Base-by-base conservation (phyloP, 768 basidiomycete species). In the Russula lepida region DNA sequence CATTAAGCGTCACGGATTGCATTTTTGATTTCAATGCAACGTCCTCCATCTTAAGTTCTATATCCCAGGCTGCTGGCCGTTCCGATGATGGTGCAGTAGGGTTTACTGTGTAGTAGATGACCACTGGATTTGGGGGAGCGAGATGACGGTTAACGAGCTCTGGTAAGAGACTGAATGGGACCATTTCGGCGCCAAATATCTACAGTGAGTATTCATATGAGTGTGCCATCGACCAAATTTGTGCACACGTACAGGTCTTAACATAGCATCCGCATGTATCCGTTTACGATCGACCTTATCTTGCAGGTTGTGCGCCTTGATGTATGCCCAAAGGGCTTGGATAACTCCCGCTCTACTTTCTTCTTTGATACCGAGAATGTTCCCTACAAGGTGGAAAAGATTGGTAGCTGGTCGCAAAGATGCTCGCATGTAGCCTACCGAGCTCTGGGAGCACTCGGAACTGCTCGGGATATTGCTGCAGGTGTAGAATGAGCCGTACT, bases 11-110 rank as follows among this genome's bases (percentile, higher is more conserved):
- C n/a, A 86, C 83, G 1, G 81, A 73, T 39, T 74, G 73, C 85
- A 92, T 90, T 54, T 85, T 82, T 58, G 75, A 80, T 73, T 94
- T 95, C 47, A 88, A 69, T 8, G 74, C 71, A 2, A 81, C 76
- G 69, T 97, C 94, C 68, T 97, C 94, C 71, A 87, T 81, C 71
- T 92, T 94, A 12, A 95, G 73, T 54, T 95, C 92, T 19, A 94
- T 81, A 68, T 97, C 94, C 80, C 85, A 95, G 4, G 90, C 92
- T 19, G 73, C 66, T 23, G 76, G 72, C 63, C 73, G 72, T 60
- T 91, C 89, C 3, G 89, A 82, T 0, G 88, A 82, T 30, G 81
- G 77, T 1, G 77, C 66, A 5, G 76, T 69, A 0, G 88, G 88
- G 62, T 89, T 83, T 57, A 91, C 71, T 7, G 78, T 80, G 68